Evolutionary conservation across 2,329 filamentous ascomycete species (phyloP), one percentile per base, ranked within the genome.

Genomic region (Ceratocystis colombiana): DNA sequence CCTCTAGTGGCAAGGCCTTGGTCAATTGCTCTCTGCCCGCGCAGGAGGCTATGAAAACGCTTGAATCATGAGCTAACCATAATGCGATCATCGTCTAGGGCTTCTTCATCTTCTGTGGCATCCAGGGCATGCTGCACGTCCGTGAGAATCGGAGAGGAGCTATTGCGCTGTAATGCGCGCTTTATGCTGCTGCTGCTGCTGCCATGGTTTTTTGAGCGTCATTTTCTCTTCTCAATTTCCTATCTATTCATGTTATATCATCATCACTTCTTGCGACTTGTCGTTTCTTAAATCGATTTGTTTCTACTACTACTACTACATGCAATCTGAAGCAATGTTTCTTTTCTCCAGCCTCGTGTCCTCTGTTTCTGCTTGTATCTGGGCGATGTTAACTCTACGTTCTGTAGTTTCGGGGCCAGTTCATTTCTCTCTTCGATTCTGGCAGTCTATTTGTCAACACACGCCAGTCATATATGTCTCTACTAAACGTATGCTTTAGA

Each of bases 71-170:
- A 20, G 53, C 53, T 59, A 59, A 59, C 53, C 33, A 37, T 37
- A 59, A 28, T 25, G 22, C 28, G n/a, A 17, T 59, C 25, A 12
- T 20, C 28, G 30, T 25, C 22, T 70, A 95, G 92, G 86, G 82
- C 20, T 97, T 97, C 80, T 83, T 96, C 66, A 81, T 95, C 63
- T 96, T 96, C 78, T 97, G 93, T 77, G 89, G 88, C 67, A 84
- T 92, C 71, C 93, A 97, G 76, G 93, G 91, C 69, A 84, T 88
- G 73, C 82, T 96, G 69, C 91, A 97, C 76, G 78, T 90, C 72
- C 87, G 90, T 76, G 88, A 92, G 76, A 90, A 85, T 77, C 33
- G 62, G 30, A 82, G 88, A 74, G 92, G 92, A 70, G 88, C 90
- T 69, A 96, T 96, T 77, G 85, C 88, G 68, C 79, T 96, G 74